Conservation (phyloP, 257 asterid genomes). For the Phtheirospermum japonicum region DNA sequence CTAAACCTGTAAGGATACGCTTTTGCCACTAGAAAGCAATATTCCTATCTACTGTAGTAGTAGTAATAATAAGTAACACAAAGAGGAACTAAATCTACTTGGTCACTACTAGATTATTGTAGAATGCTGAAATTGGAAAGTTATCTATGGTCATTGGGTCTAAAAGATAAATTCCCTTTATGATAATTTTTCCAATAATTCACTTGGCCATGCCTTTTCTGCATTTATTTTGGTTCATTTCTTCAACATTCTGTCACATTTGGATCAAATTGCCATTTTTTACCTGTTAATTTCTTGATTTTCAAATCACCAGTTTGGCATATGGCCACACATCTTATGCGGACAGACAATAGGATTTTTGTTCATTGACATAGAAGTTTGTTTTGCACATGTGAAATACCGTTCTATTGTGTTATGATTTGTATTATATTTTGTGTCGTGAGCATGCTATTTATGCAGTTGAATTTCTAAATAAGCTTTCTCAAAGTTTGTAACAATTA, state of each 20-base stretch:
- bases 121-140: background rate
- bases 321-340: background rate
- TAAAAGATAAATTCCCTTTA: background rate
- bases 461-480: background rate
- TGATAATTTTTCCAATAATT: background rate
- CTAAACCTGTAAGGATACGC: background rate
- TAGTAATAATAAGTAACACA: background rate
- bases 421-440: background rate
- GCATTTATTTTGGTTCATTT: background rate
- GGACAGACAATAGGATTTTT: background rate
- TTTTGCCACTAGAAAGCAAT: background rate
- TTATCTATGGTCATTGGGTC: background rate
- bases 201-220: background rate
- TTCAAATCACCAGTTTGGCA: background rate
- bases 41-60: background rate
- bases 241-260: background rate
- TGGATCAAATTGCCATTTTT: background rate
- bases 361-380: background rate
- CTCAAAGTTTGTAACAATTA: background rate
- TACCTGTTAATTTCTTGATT: background rate
- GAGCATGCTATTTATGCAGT: constrained; percentile 1
- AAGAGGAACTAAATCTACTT: background rate
- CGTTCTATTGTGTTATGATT: background rate
- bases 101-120: constrained; percentile 1
- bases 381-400: background rate